Evolutionary conservation across 2,329 filamentous ascomycete genomes (phyloP), one percentile per base, ranked within the genome.

Genomic region (Amauroascus verrucosus): DNA sequence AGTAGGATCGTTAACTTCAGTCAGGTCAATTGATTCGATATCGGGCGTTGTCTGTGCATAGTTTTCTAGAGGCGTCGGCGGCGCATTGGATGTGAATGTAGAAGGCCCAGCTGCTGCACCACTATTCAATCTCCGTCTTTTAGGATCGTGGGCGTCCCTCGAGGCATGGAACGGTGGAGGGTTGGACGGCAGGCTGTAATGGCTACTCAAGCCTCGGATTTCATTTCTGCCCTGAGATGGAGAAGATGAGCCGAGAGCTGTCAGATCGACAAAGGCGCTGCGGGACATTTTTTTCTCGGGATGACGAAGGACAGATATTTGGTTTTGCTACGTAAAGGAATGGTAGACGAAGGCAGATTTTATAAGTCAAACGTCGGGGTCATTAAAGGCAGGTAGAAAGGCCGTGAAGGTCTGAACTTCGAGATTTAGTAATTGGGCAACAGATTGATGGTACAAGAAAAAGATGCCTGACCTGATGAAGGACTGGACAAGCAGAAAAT

Each of bases 1-100:
- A 1, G 61, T 61, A 11, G 67, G 65, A 32, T 70, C 70, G 14
- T 74, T 66, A 0, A 74, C 69, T 20, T 68, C 68, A 2, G 72
- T 74, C 20, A 80, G 62, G 61, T 81, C 77, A 5, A 80, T 69
- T 22, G 74, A 67, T 43, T 79, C 75, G 6, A 77, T 63, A 2
- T 66, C 58, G 6, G 20, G 37, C n/a, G 33, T 16, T 20, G 16
- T 44, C 22, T 2, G 14, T 9, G n/a, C 11, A 35, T 24, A 8
- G 22, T 16, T 24, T 3, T 46, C n/a, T n/a, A 22, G 40, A 13
- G 33, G 14, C 16, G 33, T 13, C 22, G 18, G 32, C 8, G 5
- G 38, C 9, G n/a, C 14, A 24, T 30, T 45, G 3, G 37, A 26
- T 11, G 38, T 7, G n/a, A 45, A 1, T 2, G 16, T 37, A 5